phyloP scores from a whole-genome alignment of 2,329 filamentous ascomycete genomes.

The Nemania sp. region DNA sequence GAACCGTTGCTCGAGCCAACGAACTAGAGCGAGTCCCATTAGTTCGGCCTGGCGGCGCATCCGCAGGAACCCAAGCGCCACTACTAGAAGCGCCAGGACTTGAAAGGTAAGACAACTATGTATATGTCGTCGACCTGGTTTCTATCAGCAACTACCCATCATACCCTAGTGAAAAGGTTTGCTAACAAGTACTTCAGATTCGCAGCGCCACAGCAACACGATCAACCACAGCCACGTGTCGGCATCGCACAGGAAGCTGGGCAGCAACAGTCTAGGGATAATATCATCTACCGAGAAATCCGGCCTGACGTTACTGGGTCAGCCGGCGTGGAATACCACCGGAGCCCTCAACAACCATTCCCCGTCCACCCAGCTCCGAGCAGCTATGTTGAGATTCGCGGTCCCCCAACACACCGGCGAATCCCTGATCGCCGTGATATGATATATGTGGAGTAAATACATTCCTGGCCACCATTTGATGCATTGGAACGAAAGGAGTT shows the following conservation, averaged over 20 bases:
- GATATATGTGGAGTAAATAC: conserved; percentile 44
- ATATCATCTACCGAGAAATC: conserved; percentile 28
- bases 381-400: conserved; percentile 39
- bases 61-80: conserved; percentile 31
- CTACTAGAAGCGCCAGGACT: conserved; percentile 28
- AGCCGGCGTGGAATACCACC: conserved; percentile 36
- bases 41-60: conserved; percentile 31
- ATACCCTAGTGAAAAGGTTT: not conserved
- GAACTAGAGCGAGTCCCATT: conserved; percentile 31
- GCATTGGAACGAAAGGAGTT: not conserved
- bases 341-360: conserved; percentile 37
- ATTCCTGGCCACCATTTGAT: conserved; percentile 4
- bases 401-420: conserved; percentile 35
- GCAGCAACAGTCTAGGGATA: conserved; percentile 18
- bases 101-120: conserved; percentile 44
- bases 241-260: conserved; percentile 14
- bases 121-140: not conserved
- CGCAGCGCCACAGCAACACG: conserved; percentile 21
- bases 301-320: conserved; percentile 19
- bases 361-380: conserved; percentile 38
- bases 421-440: conserved; percentile 41
- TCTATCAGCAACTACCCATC: not conserved
- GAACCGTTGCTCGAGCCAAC: conserved; percentile 34
- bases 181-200: conserved; percentile 41
- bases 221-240: conserved; percentile 28